These are phyloP conservation scores for Acarospora socialis DNA, from an alignment of 2,329 filamentous ascomycete genomes.

Conservation along the genomic window DNA sequence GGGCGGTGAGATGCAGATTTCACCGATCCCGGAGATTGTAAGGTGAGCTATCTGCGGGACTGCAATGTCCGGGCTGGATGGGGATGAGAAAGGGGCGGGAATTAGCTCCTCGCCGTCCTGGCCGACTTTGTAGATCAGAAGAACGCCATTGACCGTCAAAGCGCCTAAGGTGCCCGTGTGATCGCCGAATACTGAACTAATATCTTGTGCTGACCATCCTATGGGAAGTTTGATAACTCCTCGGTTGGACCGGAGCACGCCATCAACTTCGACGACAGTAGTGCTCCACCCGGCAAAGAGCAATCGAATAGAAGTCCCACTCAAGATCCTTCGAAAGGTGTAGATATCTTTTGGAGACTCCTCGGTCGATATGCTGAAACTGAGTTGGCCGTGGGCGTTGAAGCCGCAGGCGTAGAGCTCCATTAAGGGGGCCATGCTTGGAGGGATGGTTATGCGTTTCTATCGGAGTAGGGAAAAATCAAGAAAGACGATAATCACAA, in stretches of 20 bases:
- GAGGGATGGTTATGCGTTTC: not conserved
- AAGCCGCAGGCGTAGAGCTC: slow-evolving; percentile 55
- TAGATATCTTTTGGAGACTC: slow-evolving; percentile 9
- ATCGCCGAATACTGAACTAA: slow-evolving; percentile 9
- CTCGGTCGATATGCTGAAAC: slow-evolving; percentile 32
- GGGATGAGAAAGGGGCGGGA: too few species aligned
- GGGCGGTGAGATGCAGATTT: too few species aligned
- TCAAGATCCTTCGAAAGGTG: slow-evolving; percentile 1
- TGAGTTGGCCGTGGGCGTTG: slow-evolving; percentile 63
- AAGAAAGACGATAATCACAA: too few species aligned
- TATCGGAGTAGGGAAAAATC: too few species aligned
- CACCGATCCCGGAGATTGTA: too few species aligned
- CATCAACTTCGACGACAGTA: slow-evolving; percentile 6
- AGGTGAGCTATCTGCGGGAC: too few species aligned
- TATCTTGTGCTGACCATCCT: not conserved
- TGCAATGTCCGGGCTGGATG: too few species aligned
- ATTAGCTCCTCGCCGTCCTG: slow-evolving; percentile 1
- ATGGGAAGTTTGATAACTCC: not conserved
- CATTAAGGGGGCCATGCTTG: slow-evolving; percentile 1
- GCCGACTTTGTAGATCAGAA: not conserved
- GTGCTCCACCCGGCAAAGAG: slow-evolving; percentile 8
- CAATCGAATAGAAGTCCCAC: slow-evolving; percentile 2
- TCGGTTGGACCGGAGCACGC: slow-evolving; percentile 2
- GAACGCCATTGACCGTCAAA: slow-evolving; percentile 3
- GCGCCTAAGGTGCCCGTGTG: slow-evolving; percentile 8